A percentile compares a stretch with the other conserved stretches of the same genome.
These are phyloP conservation scores for Limonium bicolor DNA, from an alignment of 148 eudicot species.

Conservation along the genomic window DNA sequence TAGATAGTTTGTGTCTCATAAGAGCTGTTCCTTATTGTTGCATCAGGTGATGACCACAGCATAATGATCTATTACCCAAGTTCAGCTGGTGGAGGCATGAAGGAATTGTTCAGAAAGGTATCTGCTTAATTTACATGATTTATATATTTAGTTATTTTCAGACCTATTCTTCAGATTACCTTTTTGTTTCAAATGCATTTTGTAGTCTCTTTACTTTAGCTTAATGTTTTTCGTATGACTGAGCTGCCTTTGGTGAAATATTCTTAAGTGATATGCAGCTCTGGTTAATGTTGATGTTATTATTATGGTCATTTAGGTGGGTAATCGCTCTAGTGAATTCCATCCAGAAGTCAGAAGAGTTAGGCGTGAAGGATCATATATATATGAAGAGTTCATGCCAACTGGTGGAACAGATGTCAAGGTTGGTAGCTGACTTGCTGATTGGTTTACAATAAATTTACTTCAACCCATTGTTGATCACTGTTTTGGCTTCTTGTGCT, in stretches of 20 bases:
- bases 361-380: constrained; percentile 97
- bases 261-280: no score
- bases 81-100: constrained; percentile 99
- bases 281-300: background rate
- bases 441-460: no score
- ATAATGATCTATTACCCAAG: constrained; percentile 98
- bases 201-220: no score
- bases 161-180: no score
- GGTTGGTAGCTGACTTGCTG: constrained; percentile 34
- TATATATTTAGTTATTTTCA: no score
- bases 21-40: constrained; percentile 13
- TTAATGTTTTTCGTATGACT: no score
- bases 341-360: constrained; percentile 98
- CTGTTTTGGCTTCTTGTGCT: no score
- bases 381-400: constrained; percentile 98
- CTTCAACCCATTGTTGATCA: no score
- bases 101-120: constrained; percentile 95
- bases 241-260: no score
- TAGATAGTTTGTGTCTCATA: no score
- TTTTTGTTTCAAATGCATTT: no score
- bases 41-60: constrained; percentile 81
- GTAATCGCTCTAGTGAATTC: constrained; percentile 96
- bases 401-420: constrained; percentile 99
- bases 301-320: constrained; percentile 49
- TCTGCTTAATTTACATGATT: constrained; percentile 24